phyloP scores from a whole-genome alignment of 768 basidiomycete species.

The Psilocybe sp. region DNA sequence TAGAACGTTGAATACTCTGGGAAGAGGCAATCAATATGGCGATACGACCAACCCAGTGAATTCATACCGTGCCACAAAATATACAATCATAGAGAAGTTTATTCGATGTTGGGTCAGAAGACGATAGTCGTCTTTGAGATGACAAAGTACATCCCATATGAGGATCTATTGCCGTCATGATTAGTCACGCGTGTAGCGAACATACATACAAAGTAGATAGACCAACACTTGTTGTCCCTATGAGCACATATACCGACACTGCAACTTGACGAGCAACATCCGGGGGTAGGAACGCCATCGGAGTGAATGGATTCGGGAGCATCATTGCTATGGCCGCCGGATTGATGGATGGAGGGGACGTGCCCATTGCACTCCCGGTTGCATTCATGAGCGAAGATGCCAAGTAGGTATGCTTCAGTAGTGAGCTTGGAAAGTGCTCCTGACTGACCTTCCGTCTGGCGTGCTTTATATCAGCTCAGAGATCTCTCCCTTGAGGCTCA shows the following conservation, averaged over 20 bases:
- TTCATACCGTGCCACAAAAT: conserved; percentile 6
- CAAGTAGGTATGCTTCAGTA: too few relatives aligned
- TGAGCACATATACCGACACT: conserved; percentile 5
- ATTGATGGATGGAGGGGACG: too few relatives aligned
- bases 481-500: too few relatives aligned
- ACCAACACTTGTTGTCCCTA: conserved; percentile 6
- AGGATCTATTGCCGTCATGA: conserved; percentile 1
- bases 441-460: too few relatives aligned
- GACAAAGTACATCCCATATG: conserved; percentile 11
- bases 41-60: background rate
- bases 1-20: conserved; percentile 5
- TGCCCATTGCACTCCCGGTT: too few relatives aligned
- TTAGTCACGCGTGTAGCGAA: background rate
- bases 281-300: conserved; percentile 14
- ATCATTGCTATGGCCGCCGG: background rate
- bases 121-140: conserved; percentile 6
- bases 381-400: too few relatives aligned
- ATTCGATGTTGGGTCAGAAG: conserved; percentile 4
- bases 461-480: too few relatives aligned
- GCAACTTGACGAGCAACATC: conserved; percentile 5
- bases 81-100: conserved; percentile 1
- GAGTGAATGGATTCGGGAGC: conserved; percentile 11
- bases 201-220: background rate
- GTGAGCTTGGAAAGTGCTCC: too few relatives aligned
- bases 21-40: background rate